A percentile compares a stretch with the other conserved stretches of the same genome.
Conservation (phyloP, 2,329 filamentous ascomycete genomes). For the Pleomassaria siparia region DNA sequence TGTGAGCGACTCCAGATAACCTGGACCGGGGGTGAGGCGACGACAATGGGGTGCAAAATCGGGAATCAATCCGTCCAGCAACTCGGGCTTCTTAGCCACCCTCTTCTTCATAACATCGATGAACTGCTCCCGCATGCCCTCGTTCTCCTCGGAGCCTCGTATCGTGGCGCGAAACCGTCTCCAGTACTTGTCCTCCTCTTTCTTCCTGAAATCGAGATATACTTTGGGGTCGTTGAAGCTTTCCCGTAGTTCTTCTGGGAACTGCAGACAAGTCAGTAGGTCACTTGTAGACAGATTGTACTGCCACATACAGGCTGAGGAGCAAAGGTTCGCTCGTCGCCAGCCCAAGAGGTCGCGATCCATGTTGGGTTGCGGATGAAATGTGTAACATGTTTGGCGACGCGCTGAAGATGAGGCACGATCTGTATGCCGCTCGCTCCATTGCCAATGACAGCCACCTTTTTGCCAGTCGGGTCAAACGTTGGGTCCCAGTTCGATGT, state of each 20-base stretch:
- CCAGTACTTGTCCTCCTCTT: constrained; percentile 61
- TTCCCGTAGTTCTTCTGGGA: constrained; percentile 55
- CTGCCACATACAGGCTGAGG: background rate
- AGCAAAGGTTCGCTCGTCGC: constrained; percentile 44
- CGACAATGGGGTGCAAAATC: constrained; percentile 39
- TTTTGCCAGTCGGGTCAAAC: constrained; percentile 59
- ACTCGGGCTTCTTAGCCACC: constrained; percentile 43
- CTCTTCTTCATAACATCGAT: constrained; percentile 42
- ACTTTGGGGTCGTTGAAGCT: constrained; percentile 61
- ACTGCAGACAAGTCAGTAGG: constrained; percentile 51
- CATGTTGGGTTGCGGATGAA: constrained; percentile 63
- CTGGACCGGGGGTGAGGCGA: constrained; percentile 38
- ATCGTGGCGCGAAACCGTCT: constrained; percentile 47
- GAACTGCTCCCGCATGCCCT: constrained; percentile 32
- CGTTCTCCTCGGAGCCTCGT: constrained; percentile 39
- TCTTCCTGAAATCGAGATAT: constrained; percentile 55
- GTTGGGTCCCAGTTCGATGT: constrained; percentile 34
- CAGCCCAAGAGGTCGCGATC: constrained; percentile 57
- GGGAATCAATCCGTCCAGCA: constrained; percentile 46
- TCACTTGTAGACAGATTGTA: constrained; percentile 44
- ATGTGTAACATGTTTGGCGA: constrained; percentile 52
- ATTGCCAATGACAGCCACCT: constrained; percentile 64
- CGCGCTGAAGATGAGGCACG: constrained; percentile 59
- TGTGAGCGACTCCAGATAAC: constrained; percentile 45
- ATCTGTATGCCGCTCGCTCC: constrained; percentile 66